phyloP scores from a whole-genome alignment of 2,329 filamentous ascomycete genomes.

The Cladosporium sp. region DNA sequence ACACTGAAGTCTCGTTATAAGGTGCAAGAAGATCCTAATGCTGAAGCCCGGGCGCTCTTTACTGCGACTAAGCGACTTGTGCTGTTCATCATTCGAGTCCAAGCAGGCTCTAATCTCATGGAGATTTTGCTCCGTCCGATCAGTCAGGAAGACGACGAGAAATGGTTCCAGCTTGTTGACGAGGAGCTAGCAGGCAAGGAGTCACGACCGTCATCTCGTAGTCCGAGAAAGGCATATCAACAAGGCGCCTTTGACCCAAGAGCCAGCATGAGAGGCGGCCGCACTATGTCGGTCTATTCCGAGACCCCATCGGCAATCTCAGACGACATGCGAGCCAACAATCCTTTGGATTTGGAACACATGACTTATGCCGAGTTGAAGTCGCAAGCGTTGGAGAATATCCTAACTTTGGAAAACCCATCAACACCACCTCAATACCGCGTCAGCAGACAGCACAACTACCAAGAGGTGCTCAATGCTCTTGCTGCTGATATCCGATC shows the following conservation, averaged over 20 bases:
- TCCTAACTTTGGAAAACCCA: conserved; percentile 79
- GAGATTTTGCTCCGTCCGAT: conserved; percentile 93
- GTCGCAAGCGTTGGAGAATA: conserved; percentile 87
- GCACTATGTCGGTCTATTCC: conserved; percentile 37
- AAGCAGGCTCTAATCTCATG: conserved; percentile 85
- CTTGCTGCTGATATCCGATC: conserved; percentile 96
- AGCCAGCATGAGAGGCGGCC: conserved; percentile 26
- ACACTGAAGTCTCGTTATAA: conserved; percentile 33
- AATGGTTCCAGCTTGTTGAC: conserved; percentile 75
- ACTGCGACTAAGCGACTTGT: conserved; percentile 98
- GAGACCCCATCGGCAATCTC: conserved; percentile 35
- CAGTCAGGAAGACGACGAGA: conserved; percentile 77
- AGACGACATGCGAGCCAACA: conserved; percentile 25
- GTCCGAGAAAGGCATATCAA: conserved; percentile 11
- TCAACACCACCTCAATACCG: conserved; percentile 52
- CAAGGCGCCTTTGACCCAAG: conserved; percentile 27
- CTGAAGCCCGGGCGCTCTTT: conserved; percentile 84
- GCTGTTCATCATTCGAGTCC: conserved; percentile 94
- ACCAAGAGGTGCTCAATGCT: conserved; percentile 96
- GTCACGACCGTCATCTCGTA: conserved; percentile 22
- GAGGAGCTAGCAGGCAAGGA: conserved; percentile 64
- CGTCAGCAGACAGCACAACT: conserved; percentile 81
- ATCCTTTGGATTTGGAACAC: conserved; percentile 77
- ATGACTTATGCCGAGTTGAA: conserved; percentile 93
- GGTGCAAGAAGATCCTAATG: conserved; percentile 69